Conservation (phyloP, 1,284 basidiomycete genomes). For the Ceratobasidium sp. region DNA sequence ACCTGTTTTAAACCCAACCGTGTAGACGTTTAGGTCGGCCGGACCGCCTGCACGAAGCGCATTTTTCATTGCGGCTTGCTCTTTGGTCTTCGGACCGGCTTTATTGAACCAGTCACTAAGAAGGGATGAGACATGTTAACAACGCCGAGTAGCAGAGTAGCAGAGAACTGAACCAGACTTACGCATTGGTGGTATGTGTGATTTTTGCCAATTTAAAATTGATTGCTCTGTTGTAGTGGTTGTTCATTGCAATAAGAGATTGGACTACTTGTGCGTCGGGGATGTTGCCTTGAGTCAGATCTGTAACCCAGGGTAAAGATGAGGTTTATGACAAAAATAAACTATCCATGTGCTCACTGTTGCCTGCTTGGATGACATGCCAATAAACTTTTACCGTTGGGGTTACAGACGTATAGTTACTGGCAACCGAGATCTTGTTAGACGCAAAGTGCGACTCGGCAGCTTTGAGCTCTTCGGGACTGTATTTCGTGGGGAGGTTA, state of each 20-base stretch:
- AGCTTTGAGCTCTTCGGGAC: not conserved
- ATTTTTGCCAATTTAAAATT: not conserved
- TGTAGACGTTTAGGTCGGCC: conserved; percentile 37
- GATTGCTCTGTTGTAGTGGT: conserved; percentile 3
- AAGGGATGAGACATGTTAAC: not conserved
- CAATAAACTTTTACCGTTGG: conserved; percentile 3
- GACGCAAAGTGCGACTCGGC: conserved; percentile 11
- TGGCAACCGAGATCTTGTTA: not conserved
- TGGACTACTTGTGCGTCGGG: conserved; percentile 3
- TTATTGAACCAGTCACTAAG: conserved; percentile 25
- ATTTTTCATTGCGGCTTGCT: conserved; percentile 64
- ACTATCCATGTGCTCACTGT: not conserved
- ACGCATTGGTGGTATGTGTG: conserved; percentile 12
- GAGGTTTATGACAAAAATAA: not conserved
- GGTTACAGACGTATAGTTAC: not conserved
- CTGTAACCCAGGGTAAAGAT: not conserved
- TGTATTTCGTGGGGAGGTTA: not conserved
- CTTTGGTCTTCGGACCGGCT: conserved; percentile 54
- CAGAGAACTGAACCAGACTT: not conserved
- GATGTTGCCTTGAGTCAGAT: conserved; percentile 6
- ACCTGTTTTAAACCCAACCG: conserved; percentile 42
- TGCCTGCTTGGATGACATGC: conserved; percentile 24
- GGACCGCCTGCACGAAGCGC: conserved; percentile 29
- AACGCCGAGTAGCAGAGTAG: not conserved
- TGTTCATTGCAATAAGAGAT: conserved; percentile 11